Evolutionary conservation across 2,329 filamentous ascomycete genomes (phyloP).

Genomic region (Exophiala bonariae): DNA sequence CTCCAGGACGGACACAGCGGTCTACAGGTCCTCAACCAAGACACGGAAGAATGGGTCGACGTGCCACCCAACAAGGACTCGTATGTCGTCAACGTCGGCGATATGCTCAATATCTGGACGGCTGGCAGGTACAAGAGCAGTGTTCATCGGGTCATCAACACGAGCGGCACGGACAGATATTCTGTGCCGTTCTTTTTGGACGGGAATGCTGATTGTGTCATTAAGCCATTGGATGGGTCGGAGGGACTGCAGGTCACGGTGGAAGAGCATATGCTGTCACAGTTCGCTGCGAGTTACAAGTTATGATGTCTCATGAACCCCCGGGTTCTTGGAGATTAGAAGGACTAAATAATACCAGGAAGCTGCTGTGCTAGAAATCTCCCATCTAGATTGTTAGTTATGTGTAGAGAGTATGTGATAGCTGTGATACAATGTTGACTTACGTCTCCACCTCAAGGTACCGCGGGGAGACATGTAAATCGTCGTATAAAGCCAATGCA

Average conservation of each 20-base stretch:
- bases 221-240: slow-evolving; percentile 23
- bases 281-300: slow-evolving; percentile 18
- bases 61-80: slow-evolving; percentile 48
- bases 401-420: too few species aligned
- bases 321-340: too few species aligned
- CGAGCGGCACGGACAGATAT: slow-evolving; percentile 51
- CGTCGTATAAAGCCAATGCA: neutral
- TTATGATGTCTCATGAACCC: too few species aligned
- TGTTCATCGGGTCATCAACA: slow-evolving; percentile 58
- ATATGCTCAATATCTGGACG: slow-evolving; percentile 40
- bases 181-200: slow-evolving; percentile 60
- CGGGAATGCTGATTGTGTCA: slow-evolving; percentile 49
- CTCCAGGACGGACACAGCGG: slow-evolving; percentile 54
- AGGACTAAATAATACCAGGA: too few species aligned
- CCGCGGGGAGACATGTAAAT: too few species aligned
- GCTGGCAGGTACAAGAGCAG: slow-evolving; percentile 55
- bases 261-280: slow-evolving; percentile 23
- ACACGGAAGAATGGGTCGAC: slow-evolving; percentile 46
- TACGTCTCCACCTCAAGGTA: too few species aligned
- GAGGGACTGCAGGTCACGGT: slow-evolving; percentile 16
- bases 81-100: slow-evolving; percentile 46
- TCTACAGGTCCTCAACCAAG: slow-evolving; percentile 52
- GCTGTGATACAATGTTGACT: too few species aligned
- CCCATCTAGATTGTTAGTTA: too few species aligned
- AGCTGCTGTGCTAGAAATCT: too few species aligned